Conservation (phyloP, 129 eudicot species). For the carrot (Daucus carota) region DH1_v3.0 NC_030381.2:44845001-44845500, state of each 20-base stretch:
- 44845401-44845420: not conserved
- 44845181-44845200: not conserved
- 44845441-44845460: too few species aligned
- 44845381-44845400: not conserved
- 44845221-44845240: not conserved
- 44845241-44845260: not conserved
- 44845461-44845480: slow-evolving; percentile 14
- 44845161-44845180: not conserved
- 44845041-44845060: not conserved
- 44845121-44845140: not conserved
- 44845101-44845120: not conserved
- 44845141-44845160: not conserved
- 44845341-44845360: not conserved
- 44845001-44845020: not conserved
- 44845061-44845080: not conserved
- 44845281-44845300: not conserved
- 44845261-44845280: not conserved
- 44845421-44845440: too few species aligned
- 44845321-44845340: not conserved
- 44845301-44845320: not conserved
- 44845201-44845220: not conserved
- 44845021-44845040: not conserved
- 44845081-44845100: not conserved
- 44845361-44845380: not conserved
- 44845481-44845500: slow-evolving; percentile 87